Evolutionary conservation across 257 asterid genomes (phyloP).

Genomic region (Lavandula angustifolia): DNA sequence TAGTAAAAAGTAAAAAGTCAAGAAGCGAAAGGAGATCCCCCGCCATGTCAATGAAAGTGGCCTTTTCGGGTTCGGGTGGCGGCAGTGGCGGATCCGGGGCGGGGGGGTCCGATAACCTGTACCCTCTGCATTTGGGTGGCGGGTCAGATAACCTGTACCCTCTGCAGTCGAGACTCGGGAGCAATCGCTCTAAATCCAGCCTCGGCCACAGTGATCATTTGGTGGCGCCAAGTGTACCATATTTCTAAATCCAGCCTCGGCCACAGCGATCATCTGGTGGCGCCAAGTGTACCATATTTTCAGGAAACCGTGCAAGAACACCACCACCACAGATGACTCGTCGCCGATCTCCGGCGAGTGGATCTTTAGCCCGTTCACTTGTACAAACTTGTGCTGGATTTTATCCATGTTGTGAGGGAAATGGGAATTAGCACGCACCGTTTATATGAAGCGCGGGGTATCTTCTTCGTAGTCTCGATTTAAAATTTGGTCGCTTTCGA

Average conservation of each 20-base stretch:
- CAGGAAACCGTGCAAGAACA: slow-evolving; percentile 48
- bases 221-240: slow-evolving; percentile 59
- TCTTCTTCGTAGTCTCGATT: no score
- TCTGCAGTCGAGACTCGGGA: slow-evolving; percentile 49
- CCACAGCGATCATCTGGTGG: slow-evolving; percentile 45
- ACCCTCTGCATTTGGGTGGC: slow-evolving; percentile 42
- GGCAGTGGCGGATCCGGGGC: no score
- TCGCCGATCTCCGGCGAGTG: slow-evolving; percentile 44
- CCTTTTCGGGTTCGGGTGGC: slow-evolving; percentile 45
- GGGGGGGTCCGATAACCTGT: slow-evolving; percentile 62
- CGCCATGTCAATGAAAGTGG: slow-evolving; percentile 45
- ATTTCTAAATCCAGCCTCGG: slow-evolving; percentile 41
- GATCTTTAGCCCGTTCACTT: slow-evolving; percentile 20
- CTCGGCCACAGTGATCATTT: slow-evolving; percentile 38
- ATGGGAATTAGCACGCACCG: no score
- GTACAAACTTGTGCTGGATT: no score
- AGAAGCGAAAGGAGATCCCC: slow-evolving; percentile 51
- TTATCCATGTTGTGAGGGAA: no score
- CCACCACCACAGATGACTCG: slow-evolving; percentile 38
- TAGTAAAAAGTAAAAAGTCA: slow-evolving; percentile 14
- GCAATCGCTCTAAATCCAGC: slow-evolving; percentile 48
- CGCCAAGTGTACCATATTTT: slow-evolving; percentile 57
- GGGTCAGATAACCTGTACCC: slow-evolving; percentile 44
- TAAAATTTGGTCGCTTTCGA: no score
- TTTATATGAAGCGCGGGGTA: no score